Conservation (phyloP, 2,329 filamentous ascomycete genomes). For the Xylariaceae sp. region DNA sequence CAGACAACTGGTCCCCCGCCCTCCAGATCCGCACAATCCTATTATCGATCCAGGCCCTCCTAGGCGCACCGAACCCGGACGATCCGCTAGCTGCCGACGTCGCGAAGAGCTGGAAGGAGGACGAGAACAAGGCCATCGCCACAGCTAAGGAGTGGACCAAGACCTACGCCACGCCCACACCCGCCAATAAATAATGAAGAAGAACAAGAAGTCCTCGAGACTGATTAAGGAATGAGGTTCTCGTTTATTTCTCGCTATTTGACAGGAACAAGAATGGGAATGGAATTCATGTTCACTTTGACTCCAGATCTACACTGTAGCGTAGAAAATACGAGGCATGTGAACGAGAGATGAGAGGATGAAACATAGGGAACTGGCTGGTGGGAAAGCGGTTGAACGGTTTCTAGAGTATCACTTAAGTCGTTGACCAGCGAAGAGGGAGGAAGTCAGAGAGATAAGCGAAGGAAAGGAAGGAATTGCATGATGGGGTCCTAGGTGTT, state of each 20-base stretch:
- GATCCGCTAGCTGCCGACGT: conserved; percentile 98
- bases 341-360: background rate
- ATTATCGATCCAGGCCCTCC: conserved; percentile 95
- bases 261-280: no score
- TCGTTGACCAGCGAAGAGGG: conserved; percentile 9
- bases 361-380: background rate
- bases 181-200: conserved; percentile 32
- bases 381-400: background rate
- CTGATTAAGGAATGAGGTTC: background rate
- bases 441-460: background rate
- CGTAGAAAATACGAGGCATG: background rate
- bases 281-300: background rate
- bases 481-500: conserved; percentile 15
- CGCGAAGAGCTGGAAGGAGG: conserved; percentile 96
- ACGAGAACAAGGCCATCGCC: conserved; percentile 89
- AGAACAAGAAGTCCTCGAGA: background rate
- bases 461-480: conserved; percentile 7
- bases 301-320: background rate
- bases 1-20: conserved; percentile 98
- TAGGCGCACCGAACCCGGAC: conserved; percentile 96
- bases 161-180: conserved; percentile 72
- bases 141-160: conserved; percentile 93
- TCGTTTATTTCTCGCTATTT: no score
- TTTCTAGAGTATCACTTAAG: background rate
- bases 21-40: conserved; percentile 98